These are phyloP conservation scores for Corchorus capsularis DNA, from an alignment of 345 rosid species.

Conservation along the genomic window DNA sequence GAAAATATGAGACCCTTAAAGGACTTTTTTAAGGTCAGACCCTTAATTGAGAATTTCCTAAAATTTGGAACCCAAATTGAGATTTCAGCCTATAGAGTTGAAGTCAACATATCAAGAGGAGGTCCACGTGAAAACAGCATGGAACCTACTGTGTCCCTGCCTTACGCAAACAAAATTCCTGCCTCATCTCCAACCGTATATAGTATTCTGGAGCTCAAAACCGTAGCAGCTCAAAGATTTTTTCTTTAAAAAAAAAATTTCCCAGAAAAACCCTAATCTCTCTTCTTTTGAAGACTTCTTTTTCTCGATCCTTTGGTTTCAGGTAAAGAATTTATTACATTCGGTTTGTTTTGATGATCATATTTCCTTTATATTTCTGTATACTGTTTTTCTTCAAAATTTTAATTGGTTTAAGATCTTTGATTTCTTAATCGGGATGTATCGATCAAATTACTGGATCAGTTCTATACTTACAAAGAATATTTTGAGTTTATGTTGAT, in stretches of 20 bases:
- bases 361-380: not conserved
- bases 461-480: not conserved
- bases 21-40: too few species aligned
- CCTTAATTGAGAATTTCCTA: too few species aligned
- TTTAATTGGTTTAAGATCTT: not conserved
- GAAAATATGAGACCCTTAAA: too few species aligned
- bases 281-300: not conserved
- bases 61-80: too few species aligned
- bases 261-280: too few species aligned
- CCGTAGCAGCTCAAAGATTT: not conserved
- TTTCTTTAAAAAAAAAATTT: not conserved
- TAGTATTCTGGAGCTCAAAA: not conserved
- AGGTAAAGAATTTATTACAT: not conserved
- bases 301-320: not conserved
- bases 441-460: not conserved
- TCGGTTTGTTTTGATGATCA: not conserved
- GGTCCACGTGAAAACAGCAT: not conserved
- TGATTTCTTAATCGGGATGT: not conserved
- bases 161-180: not conserved
- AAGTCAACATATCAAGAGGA: not conserved
- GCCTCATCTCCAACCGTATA: not conserved
- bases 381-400: not conserved
- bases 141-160: not conserved
- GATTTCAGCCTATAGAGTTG: too few species aligned
- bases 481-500: not conserved